Percentiles rank a stretch among this genome's conserved stretches.
phyloP scores from a whole-genome alignment of 2,329 filamentous ascomycete species.

The Colletotrichum sp. region DNA sequence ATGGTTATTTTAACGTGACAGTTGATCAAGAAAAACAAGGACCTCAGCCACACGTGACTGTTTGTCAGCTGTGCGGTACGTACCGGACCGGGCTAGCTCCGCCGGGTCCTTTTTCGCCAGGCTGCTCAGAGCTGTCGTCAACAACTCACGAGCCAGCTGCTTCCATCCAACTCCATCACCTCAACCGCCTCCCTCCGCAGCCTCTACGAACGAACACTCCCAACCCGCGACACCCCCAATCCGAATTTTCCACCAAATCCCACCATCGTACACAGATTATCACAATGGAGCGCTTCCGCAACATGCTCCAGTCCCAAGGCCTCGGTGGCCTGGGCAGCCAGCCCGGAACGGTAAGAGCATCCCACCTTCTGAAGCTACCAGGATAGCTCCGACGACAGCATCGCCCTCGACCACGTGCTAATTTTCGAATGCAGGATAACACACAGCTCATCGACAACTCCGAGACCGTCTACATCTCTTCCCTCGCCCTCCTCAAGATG shows the following conservation, averaged over 20 bases:
- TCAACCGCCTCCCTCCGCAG: constrained; percentile 4
- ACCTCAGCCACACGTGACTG: constrained; percentile 4
- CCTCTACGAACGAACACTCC: background rate
- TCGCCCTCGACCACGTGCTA: background rate
- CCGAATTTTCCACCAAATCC: background rate
- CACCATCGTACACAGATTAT: background rate
- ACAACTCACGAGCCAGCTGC: constrained; percentile 22
- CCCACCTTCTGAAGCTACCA: constrained; percentile 11
- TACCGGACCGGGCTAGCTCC: constrained; percentile 23
- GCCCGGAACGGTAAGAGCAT: constrained; percentile 63
- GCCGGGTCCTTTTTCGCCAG: constrained; percentile 27
- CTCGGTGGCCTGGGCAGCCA: constrained; percentile 67
- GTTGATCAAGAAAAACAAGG: background rate
- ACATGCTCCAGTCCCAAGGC: constrained; percentile 81
- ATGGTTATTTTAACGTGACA: too few species aligned
- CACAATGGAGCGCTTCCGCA: constrained; percentile 88
- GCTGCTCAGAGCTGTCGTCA: constrained; percentile 37
- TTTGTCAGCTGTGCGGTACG: constrained; percentile 1
- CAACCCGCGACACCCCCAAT: background rate
- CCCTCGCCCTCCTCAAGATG: constrained; percentile 97
- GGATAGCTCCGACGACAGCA: background rate
- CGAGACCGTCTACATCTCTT: constrained; percentile 99
- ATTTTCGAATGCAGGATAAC: constrained; percentile 69
- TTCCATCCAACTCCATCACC: constrained; percentile 17
- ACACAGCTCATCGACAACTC: constrained; percentile 95